phyloP scores from a whole-genome alignment of 768 basidiomycete genomes.

The Lactarius indigo region DNA sequence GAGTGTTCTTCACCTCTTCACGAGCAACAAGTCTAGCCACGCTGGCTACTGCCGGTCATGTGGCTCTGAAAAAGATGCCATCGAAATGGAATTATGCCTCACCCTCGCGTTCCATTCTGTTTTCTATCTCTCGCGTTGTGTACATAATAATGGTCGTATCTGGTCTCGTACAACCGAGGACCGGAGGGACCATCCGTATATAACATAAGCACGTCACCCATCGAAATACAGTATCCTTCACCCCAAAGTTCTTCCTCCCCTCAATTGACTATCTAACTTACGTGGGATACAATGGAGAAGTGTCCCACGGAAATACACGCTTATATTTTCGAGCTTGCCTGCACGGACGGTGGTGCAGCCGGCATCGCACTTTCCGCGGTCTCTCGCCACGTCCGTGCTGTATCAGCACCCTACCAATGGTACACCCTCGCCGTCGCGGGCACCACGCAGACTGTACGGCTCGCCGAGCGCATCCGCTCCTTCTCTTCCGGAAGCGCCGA shows the following conservation, averaged over 20 bases:
- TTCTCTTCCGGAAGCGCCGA: not conserved
- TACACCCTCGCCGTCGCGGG: constrained; percentile 38
- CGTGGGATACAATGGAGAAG: constrained; percentile 21
- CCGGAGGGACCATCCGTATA: not conserved
- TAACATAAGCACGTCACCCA: not conserved
- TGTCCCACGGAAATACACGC: constrained; percentile 45
- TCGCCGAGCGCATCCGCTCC: constrained; percentile 27
- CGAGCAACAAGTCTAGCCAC: not conserved
- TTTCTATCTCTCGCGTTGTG: not conserved
- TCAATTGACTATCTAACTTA: not conserved
- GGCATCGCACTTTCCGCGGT: constrained; percentile 38
- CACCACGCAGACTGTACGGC: constrained; percentile 28
- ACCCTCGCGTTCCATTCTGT: not conserved
- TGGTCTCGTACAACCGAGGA: not conserved
- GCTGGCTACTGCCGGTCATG: not conserved
- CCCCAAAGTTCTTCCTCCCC: not conserved
- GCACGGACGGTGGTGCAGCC: constrained; percentile 39
- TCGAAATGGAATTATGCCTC: not conserved
- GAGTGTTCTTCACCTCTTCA: not conserved
- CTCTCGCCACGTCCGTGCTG: constrained; percentile 40
- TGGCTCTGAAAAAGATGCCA: not conserved
- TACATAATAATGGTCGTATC: not conserved
- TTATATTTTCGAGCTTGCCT: constrained; percentile 43
- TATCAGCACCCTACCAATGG: constrained; percentile 40
- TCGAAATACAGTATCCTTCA: too few species aligned